Evolutionary conservation across 495 filamentous ascomycete genomes (phyloP).

Genomic region (Annulohypoxylon nitens): DNA sequence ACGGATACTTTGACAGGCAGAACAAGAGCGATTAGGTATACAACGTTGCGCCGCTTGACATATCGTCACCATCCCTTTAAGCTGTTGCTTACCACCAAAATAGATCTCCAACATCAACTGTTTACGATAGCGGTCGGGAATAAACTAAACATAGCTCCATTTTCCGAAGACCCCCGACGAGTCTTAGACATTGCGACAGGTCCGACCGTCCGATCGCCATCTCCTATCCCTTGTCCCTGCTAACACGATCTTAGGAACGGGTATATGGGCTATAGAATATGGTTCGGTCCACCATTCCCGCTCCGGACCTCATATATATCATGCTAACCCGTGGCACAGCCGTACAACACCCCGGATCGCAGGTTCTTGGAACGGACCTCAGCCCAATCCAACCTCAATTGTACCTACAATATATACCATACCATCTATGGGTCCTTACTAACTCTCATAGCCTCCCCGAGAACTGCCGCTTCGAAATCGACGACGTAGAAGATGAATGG

Average conservation of each 20-base stretch:
- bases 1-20: slow-evolving; percentile 46
- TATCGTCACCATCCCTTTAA: too few species aligned
- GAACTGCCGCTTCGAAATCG: slow-evolving; percentile 67
- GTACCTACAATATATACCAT: slow-evolving; percentile 40
- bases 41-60: neutral
- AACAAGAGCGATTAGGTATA: slow-evolving; percentile 62
- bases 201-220: slow-evolving; percentile 38
- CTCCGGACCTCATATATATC: neutral
- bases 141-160: slow-evolving; percentile 58
- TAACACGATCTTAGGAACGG: slow-evolving; percentile 51
- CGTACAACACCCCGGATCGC: slow-evolving; percentile 46
- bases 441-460: slow-evolving; percentile 56
- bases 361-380: slow-evolving; percentile 64
- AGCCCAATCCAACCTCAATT: slow-evolving; percentile 66
- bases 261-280: slow-evolving; percentile 62
- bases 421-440: neutral
- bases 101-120: slow-evolving; percentile 65
- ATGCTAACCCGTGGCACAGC: slow-evolving; percentile 42
- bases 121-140: slow-evolving; percentile 58
- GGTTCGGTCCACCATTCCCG: slow-evolving; percentile 37
- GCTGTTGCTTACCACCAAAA: slow-evolving; percentile 12
- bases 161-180: slow-evolving; percentile 52
- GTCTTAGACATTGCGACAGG: slow-evolving; percentile 63
- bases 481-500: slow-evolving; percentile 69
- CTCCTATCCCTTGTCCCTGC: neutral